A percentile compares a stretch with the other conserved stretches of the same genome.
Evolutionary conservation across 2,329 filamentous ascomycete genomes (phyloP).

Genomic region (Colletotrichum sp.): DNA sequence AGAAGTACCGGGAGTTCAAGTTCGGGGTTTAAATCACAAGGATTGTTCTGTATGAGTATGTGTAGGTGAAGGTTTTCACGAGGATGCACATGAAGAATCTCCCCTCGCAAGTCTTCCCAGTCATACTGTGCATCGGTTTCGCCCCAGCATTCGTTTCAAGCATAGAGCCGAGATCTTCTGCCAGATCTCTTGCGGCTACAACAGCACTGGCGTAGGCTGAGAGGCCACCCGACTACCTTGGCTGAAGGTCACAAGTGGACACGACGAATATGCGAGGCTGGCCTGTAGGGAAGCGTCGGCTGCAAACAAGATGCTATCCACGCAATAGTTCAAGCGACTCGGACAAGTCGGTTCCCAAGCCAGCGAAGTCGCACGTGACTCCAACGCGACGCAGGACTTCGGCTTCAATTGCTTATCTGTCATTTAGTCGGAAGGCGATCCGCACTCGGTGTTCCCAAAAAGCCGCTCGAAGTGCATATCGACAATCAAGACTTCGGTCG

Average conservation of each 20-base stretch:
- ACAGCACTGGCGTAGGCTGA: neutral
- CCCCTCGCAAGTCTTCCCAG: neutral
- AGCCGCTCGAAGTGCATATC: neutral
- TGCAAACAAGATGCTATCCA: neutral
- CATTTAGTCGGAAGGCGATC: neutral
- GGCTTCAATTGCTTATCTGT: neutral
- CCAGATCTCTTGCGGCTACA: neutral
- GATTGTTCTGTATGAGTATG: neutral
- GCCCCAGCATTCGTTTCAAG: neutral
- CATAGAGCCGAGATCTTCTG: neutral
- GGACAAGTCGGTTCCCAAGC: neutral
- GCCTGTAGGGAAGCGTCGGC: neutral
- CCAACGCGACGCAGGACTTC: neutral
- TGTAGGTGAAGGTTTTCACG: neutral
- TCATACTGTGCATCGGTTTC: neutral
- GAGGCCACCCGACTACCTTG: neutral
- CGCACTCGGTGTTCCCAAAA: neutral
- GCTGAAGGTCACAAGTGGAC: neutral
- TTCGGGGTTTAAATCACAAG: constrained; percentile 35
- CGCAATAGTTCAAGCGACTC: neutral
- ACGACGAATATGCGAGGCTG: neutral
- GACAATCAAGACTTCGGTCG: neutral
- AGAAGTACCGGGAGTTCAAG: constrained; percentile 43
- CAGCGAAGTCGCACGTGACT: neutral
- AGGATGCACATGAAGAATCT: neutral